Conservation (phyloP, 2,329 filamentous ascomycete species). For the Elsinoe arachidis region DNA sequence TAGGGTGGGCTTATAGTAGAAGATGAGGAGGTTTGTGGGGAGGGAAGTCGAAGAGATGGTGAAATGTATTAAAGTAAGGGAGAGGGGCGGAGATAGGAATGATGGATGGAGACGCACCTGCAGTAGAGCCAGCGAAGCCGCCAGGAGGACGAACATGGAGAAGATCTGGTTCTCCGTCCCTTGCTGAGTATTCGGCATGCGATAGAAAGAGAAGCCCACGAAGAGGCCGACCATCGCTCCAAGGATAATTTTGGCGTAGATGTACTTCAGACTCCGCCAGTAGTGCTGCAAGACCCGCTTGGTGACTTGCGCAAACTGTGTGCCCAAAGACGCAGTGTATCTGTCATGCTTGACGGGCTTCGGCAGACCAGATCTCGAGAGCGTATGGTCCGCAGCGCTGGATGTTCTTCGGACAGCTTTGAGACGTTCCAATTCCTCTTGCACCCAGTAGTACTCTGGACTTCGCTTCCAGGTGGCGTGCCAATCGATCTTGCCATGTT, state of each 20-base stretch:
- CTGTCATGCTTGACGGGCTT: background rate
- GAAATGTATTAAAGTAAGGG: conserved; percentile 49
- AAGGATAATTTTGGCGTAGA: background rate
- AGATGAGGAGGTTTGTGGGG: conserved; percentile 33
- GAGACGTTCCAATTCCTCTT: background rate
- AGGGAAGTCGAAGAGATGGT: conserved; percentile 47
- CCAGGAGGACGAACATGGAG: background rate
- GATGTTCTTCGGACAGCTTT: background rate
- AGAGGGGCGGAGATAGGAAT: conserved; percentile 20
- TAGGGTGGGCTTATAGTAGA: conserved; percentile 34
- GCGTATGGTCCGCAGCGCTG: background rate
- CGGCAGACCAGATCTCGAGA: background rate
- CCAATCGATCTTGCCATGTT: background rate
- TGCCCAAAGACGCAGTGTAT: background rate
- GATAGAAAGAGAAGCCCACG: conserved; percentile 9
- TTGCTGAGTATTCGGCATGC: background rate
- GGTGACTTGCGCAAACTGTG: background rate
- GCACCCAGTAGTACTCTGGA: background rate
- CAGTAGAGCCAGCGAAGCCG: background rate
- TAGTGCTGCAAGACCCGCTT: background rate
- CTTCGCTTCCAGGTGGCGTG: background rate
- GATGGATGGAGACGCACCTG: background rate
- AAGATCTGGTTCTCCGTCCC: background rate
- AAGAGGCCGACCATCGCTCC: conserved; percentile 14
- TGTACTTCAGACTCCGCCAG: background rate